Evolutionary conservation across 202 grass and related monocot genomes (phyloP), one percentile per base, ranked within the genome.

Genomic region (Panicum hallii): DNA sequence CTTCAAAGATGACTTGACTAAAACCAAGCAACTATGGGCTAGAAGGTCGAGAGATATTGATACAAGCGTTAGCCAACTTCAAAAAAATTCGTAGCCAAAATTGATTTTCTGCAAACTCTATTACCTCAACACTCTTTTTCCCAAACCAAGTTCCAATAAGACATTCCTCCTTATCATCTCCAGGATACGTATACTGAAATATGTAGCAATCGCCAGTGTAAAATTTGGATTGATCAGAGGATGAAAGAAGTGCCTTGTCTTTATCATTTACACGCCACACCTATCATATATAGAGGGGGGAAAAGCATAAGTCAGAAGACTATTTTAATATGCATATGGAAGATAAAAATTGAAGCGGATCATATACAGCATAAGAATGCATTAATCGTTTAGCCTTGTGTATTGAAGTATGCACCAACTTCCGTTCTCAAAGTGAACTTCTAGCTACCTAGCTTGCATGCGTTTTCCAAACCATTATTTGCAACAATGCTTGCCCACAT

Each of bases 141-240:
- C 95, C 95, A 91, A 95, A 95, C 95, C 95, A 98, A 62, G 87
- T 98, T 73, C 95, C 95, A 80, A 93, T 81, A 73, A 98, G 92
- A 79, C 80, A 90, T 89, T 95, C 92, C 46, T 98, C 95, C 48
- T 85, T 93, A 57, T 98, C 95, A 82, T 98, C 92, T 79, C 95
- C 95, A 78, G 90, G 79, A 80, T 95, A 98, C 14, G 46, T 79
- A 88, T 98, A 98, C 84, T 95, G 95, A 89, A 98, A 98, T 41
- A 98, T 89, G 79, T 95, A 93, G 83, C 95, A 98, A 86, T 95
- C 92, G 10, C 95, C 95, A 85, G 83, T 93, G 50, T 93, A 98
- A 85, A 98, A 93, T 85, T 95, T 98, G 67, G 85, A 91, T 75
- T 91, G 90, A 36, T 93, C 95, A 45, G 90, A 87, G 32, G 89